Percentiles rank a stretch among this genome's conserved stretches.
Conservation (phyloP, 768 basidiomycete genomes). For the Favolaschia claudopus region DNA sequence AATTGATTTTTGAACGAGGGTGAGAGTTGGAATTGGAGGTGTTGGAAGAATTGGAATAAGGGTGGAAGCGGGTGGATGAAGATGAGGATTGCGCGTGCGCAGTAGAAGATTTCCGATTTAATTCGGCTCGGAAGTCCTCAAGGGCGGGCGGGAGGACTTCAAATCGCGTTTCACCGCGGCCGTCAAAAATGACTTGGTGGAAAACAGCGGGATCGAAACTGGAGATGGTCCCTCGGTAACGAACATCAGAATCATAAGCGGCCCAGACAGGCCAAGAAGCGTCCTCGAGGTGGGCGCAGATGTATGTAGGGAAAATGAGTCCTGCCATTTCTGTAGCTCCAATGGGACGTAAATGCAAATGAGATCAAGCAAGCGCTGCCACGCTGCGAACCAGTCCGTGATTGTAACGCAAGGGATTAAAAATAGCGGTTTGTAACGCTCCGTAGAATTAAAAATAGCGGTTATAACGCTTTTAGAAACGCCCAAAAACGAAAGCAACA, state of each 20-base stretch:
- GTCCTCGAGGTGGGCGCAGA: constrained; percentile 6
- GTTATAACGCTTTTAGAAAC: no score
- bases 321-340: constrained; percentile 10
- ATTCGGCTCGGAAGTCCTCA: no score
- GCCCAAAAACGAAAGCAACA: no score
- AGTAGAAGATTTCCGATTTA: not conserved
- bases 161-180: no score
- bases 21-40: not conserved
- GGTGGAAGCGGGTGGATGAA: not conserved
- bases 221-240: no score
- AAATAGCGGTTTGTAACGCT: no score
- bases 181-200: no score
- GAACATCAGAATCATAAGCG: constrained; percentile 24
- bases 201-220: no score
- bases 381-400: constrained; percentile 32
- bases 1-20: not conserved
- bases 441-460: no score
- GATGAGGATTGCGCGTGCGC: constrained; percentile 4
- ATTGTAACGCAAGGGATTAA: no score
- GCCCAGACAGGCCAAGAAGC: constrained; percentile 22
- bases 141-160: no score
- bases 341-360: constrained; percentile 15
- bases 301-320: constrained; percentile 21
- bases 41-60: no score
- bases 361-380: constrained; percentile 23